Percentiles rank a stretch among this genome's conserved stretches.
phyloP scores from a whole-genome alignment of 2,329 filamentous ascomycete species.

The Botryosphaeria dothidea region DNA sequence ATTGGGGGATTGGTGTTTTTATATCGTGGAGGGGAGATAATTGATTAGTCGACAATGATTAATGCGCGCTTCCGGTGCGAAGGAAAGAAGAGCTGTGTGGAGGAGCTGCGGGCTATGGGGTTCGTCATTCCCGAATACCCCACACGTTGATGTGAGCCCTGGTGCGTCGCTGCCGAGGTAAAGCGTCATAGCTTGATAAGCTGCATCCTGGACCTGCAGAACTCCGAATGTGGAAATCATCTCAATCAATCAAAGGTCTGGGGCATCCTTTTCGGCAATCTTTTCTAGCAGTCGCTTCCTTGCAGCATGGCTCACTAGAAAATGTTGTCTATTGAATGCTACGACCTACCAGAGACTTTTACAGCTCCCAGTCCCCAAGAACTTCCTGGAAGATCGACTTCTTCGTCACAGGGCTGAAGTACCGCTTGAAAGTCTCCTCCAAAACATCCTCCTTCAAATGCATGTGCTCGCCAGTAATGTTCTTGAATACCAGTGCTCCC shows the following conservation, averaged over 20 bases:
- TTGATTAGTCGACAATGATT: neutral
- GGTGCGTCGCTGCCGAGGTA: constrained; percentile 10
- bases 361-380: constrained; percentile 18
- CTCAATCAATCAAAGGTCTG: neutral
- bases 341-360: neutral
- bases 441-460: constrained; percentile 67
- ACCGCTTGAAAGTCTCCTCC: constrained; percentile 64
- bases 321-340: neutral
- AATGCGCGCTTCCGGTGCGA: neutral
- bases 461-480: constrained; percentile 81
- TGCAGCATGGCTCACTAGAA: neutral
- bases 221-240: neutral
- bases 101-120: neutral
- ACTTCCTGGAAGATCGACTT: constrained; percentile 5
- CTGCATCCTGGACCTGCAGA: neutral
- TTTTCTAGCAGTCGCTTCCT: too few relatives aligned
- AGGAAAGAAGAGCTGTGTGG: neutral
- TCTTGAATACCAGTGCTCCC: constrained; percentile 75
- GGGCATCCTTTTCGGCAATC: too few relatives aligned
- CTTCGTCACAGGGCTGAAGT: constrained; percentile 54
- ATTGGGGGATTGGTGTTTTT: neutral
- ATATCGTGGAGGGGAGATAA: neutral
- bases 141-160: neutral
- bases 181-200: neutral
- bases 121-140: constrained; percentile 10